A percentile compares a stretch with the other conserved stretches of the same genome.
phyloP scores from a whole-genome alignment of 2,329 filamentous ascomycete species.

The Pestalotiopsis sp. region DNA sequence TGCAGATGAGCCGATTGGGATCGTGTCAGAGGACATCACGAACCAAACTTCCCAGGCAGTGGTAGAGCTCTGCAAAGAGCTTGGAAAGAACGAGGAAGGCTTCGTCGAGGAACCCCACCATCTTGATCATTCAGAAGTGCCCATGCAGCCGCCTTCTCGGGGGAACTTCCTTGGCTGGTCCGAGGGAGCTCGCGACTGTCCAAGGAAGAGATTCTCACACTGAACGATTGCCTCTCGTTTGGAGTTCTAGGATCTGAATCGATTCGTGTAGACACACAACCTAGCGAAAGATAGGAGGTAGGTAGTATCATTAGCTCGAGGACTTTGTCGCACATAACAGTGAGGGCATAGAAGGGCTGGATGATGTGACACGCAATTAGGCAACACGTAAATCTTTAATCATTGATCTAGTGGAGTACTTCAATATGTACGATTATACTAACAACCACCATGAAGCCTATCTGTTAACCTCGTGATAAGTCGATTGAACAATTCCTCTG shows the following conservation, averaged over 20 bases:
- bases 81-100: too few relatives aligned
- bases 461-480: conserved; percentile 8
- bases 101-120: too few relatives aligned
- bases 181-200: conserved; percentile 31
- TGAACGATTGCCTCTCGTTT: conserved; percentile 12
- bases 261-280: too few relatives aligned
- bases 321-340: too few relatives aligned
- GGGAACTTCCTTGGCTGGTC: conserved; percentile 31
- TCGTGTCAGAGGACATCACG: background rate
- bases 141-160: conserved; percentile 10
- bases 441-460: conserved; percentile 8
- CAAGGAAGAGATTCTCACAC: conserved; percentile 34
- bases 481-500: conserved; percentile 6
- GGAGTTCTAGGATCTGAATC: background rate
- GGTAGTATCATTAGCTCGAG: too few relatives aligned
- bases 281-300: too few relatives aligned
- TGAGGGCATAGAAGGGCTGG: too few relatives aligned
- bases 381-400: too few relatives aligned
- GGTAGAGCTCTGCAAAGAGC: too few relatives aligned
- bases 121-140: background rate
- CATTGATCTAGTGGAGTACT: background rate
- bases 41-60: background rate
- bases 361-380: too few relatives aligned
- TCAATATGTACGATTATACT: background rate
- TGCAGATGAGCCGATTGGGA: conserved; percentile 19